Evolutionary conservation across 2,329 filamentous ascomycete species (phyloP), one percentile per base, ranked within the genome.

Genomic region (Cyclaneusma minus): DNA sequence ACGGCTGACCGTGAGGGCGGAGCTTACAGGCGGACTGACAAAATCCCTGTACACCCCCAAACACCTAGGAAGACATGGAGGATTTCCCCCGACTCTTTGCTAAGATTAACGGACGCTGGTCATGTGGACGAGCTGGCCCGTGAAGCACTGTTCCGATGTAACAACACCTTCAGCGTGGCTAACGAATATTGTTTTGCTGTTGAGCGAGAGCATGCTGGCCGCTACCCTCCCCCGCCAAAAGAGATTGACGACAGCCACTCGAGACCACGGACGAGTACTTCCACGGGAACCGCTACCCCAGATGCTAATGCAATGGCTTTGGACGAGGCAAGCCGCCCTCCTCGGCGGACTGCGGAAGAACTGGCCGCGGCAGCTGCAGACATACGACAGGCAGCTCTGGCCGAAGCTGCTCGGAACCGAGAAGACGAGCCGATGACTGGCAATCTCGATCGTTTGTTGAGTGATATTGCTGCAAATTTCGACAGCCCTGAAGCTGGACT

Each of bases 81-180:
- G 22, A 48, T 67, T 14, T 60, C 58, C 31, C 42, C 41, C 8
- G 62, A 67, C 1, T 55, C 54, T 15, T 42, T 70, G 11, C 51
- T 47, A 12, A 27, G 31, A 9, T 24, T 48, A 16, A 24, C 32
- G 6, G 56, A 60, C 6, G 56, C 57, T 29, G 62, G 60, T 2
- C 68, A 57, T 31, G 59, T 71, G 12, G 55, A 64, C 22, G 66
- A 69, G 8, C 58, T 94, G 27, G 76, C 67, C 5, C 63, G 67
- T 16, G 87, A 95, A 50, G 84, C 81, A 16, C 55, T 89, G 0
- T 94, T 82, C 48, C 72, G 87, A 29, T 81, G 81, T 41, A 78
- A 82, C 42, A 81, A 82, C 29, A 64, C 65, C 28, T 41, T 51
- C 4, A 47, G 55, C 3, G 54, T 59, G 14, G 72, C 82, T 5